Conservation (phyloP, 768 basidiomycete genomes). For the Scleroderma citrinum region DNA sequence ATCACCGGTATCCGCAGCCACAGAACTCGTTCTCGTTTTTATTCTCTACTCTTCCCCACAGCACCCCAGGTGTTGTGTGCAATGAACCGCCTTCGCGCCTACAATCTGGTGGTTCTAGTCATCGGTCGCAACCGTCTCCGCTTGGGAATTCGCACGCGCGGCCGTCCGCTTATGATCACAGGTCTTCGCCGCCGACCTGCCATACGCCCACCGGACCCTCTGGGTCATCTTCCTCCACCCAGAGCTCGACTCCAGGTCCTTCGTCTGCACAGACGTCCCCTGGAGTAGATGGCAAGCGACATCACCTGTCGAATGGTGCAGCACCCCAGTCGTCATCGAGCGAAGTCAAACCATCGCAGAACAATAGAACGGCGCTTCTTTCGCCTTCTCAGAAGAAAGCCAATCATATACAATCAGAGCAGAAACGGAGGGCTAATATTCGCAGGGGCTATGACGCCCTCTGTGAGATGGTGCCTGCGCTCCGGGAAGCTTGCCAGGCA, state of each 20-base stretch:
- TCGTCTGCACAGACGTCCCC: constrained; percentile 23
- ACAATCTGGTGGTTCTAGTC: constrained; percentile 5
- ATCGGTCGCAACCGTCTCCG: constrained; percentile 5
- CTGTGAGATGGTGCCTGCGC: constrained; percentile 75
- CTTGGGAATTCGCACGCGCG: constrained; percentile 5
- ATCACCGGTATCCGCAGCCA: constrained; percentile 10
- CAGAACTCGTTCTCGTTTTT: constrained; percentile 15
- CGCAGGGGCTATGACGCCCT: constrained; percentile 84
- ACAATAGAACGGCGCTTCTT: constrained; percentile 38
- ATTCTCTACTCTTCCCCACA: constrained; percentile 16
- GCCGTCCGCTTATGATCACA: constrained; percentile 10
- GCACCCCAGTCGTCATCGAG: constrained; percentile 1
- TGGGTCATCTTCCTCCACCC: constrained; percentile 5
- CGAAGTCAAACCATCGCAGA: constrained; percentile 10
- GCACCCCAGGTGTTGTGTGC: constrained; percentile 6
- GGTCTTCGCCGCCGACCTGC: constrained; percentile 22
- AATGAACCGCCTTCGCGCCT: constrained; percentile 4
- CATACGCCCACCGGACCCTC: constrained; percentile 19
- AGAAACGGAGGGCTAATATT: constrained; percentile 90
- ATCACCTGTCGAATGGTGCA: constrained; percentile 17
- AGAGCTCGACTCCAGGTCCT: constrained; percentile 2
- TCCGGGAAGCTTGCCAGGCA: constrained; percentile 71
- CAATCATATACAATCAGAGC: constrained; percentile 91
- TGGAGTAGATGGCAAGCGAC: constrained; percentile 29
- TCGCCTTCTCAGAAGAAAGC: constrained; percentile 86